These are phyloP conservation scores for Verticillium isaacii DNA, from an alignment of 2,329 filamentous ascomycete genomes.

Conservation along the genomic window DNA sequence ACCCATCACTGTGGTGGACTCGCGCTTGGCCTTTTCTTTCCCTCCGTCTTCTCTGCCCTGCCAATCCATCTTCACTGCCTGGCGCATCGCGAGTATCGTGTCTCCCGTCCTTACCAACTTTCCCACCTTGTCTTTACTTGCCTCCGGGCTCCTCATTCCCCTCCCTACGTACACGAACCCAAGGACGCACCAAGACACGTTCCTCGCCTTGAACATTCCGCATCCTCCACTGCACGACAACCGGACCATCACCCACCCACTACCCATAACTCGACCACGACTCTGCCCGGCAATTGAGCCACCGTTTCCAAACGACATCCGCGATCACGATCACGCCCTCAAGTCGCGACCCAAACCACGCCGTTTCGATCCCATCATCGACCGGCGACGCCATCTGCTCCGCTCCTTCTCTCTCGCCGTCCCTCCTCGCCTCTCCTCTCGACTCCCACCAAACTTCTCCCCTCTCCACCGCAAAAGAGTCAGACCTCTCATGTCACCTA, in stretches of 20 bases:
- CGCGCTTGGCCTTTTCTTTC: slow-evolving; percentile 2
- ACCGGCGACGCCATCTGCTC: background rate
- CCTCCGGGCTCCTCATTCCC: slow-evolving; percentile 4
- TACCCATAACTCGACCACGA: background rate
- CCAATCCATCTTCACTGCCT: background rate
- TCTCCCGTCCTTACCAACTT: slow-evolving; percentile 8
- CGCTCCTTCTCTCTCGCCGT: background rate
- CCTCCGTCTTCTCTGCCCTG: background rate
- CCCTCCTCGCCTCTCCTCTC: background rate
- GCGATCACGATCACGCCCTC: background rate
- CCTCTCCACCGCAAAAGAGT: background rate
- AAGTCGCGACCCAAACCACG: background rate
- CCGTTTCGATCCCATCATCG: background rate
- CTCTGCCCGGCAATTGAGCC: background rate
- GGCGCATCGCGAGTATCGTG: background rate
- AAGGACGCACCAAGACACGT: background rate
- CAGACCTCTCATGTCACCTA: background rate
- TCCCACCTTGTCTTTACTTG: slow-evolving; percentile 1
- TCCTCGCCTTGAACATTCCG: background rate
- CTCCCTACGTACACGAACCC: slow-evolving; percentile 1
- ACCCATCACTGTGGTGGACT: background rate
- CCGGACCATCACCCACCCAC: background rate
- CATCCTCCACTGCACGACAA: background rate
- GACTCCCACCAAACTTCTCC: background rate
- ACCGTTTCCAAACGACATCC: background rate